A percentile compares a stretch with the other conserved stretches of the same genome.
Evolutionary conservation across 164 flowering plant species (phyloP).

Genomic region (Magnolia changhungtana): DNA sequence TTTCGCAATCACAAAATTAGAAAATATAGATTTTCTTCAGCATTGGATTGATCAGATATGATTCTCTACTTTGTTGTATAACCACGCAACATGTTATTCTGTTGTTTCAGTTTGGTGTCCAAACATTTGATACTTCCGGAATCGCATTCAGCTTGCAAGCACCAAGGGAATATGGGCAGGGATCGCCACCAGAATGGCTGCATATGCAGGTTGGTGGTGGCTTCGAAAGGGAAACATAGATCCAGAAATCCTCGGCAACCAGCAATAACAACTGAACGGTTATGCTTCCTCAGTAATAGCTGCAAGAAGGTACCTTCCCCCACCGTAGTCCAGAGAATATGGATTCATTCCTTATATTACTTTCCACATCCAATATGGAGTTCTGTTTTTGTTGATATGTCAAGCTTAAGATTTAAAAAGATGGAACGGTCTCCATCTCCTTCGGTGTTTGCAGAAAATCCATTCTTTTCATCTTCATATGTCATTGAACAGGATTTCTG

Average conservation of each 20-base stretch:
- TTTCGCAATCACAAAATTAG: too few species aligned
- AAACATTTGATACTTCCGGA: conserved; percentile 54
- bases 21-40: too few species aligned
- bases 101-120: conserved; percentile 44
- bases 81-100: not conserved
- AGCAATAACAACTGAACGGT: conserved; percentile 8
- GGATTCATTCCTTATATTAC: conserved; percentile 53
- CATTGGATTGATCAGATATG: too few species aligned
- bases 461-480: conserved; percentile 15
- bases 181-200: conserved; percentile 67
- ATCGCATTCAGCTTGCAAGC: conserved; percentile 60
- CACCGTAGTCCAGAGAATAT: conserved; percentile 56
- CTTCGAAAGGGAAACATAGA: conserved; percentile 58
- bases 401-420: conserved; percentile 1
- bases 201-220: conserved; percentile 83
- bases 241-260: conserved; percentile 5
- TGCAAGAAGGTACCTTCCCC: conserved; percentile 37
- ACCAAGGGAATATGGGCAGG: conserved; percentile 54
- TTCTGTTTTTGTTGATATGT: conserved; percentile 10
- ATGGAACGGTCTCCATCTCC: conserved; percentile 19
- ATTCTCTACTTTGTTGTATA: not conserved
- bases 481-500: not conserved
- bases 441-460: conserved; percentile 13
- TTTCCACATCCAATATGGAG: conserved; percentile 19
- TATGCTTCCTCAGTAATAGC: conserved; percentile 39